Base-by-base conservation (phyloP, 495 filamentous ascomycete species). In the Penicillium canescens region DNA sequence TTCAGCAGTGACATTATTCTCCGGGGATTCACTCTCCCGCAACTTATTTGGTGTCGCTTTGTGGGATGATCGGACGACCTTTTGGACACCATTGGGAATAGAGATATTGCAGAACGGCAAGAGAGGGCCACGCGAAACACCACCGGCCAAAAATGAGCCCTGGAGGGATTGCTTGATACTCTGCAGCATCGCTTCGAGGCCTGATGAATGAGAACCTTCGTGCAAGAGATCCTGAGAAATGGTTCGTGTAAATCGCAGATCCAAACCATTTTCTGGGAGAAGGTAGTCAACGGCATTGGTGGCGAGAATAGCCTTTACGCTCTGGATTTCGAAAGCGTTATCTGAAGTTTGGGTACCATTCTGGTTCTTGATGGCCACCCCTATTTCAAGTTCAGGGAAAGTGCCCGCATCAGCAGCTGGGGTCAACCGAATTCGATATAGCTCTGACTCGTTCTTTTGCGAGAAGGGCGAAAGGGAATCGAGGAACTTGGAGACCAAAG, bases 181-280 rank as follows among this genome's bases (percentile, higher is more conserved):
- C 8, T 60, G 46, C 2, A 68, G 26, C 21, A 66, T 51, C 6
- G 14, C 18, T 46, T 54, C 20, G 13, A 47, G 36, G 8, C 50
- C 20, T 13, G 47, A 16, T 21, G 52, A 43, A 10, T 49, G 46
- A 13, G 40, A 14, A 24, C 48, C n/a, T 3, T 50, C 56, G 0
- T 38, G 23, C 6, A 63, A 56, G 21, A 74, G 37, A 6, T 76
- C 61, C 1, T 49, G 59, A 42, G 63, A 67, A 16, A 70, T 21
- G 13, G 58, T 73, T 24, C 71, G 66, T 5, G 70, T 73, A 44
- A 78, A 78, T 4, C 73, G 73, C 24, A 78, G 57, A 50, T 78
- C 75, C 26, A 69, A 46, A 3, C 66, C 55, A 34, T 61, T 68
- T 54, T 78, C 75, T 3, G 75, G 75, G 11, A 78, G 62, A 10